Percentiles rank a stretch among this genome's conserved stretches.
Conservation (phyloP, 1,284 basidiomycete genomes). For the Tylopilus sp. region DNA sequence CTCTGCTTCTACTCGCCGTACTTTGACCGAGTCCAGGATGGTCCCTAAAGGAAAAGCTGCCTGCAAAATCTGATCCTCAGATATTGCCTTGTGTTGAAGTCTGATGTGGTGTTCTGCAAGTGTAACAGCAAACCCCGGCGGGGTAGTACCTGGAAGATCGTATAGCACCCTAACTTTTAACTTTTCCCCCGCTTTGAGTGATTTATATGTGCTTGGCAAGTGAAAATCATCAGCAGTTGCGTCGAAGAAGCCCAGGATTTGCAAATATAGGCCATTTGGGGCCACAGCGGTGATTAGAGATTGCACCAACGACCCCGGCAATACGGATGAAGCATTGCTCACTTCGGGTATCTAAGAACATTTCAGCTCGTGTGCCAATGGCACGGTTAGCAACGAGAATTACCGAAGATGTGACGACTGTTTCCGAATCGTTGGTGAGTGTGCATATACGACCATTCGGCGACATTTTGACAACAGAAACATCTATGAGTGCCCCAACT, state of each 20-base stretch:
- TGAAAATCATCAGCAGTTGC: constrained; percentile 93
- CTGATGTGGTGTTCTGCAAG: constrained; percentile 79
- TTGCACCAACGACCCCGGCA: constrained; percentile 91
- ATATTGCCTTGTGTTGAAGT: constrained; percentile 53
- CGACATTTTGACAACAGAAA: constrained; percentile 71
- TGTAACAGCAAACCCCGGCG: constrained; percentile 86
- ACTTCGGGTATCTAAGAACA: constrained; percentile 73
- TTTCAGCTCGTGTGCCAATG: constrained; percentile 23
- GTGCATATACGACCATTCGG: constrained; percentile 79
- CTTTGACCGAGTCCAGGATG: constrained; percentile 77
- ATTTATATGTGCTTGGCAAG: constrained; percentile 63
- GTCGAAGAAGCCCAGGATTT: constrained; percentile 94
- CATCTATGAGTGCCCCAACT: constrained; percentile 75
- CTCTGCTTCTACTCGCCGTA: constrained; percentile 82
- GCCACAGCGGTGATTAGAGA: constrained; percentile 87
- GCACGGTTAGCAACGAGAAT: constrained; percentile 36
- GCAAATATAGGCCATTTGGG: constrained; percentile 87
- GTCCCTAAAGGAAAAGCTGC: constrained; percentile 81
- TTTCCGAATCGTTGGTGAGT: constrained; percentile 62
- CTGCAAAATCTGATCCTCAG: constrained; percentile 50
- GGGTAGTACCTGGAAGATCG: constrained; percentile 75
- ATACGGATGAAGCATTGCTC: constrained; percentile 82
- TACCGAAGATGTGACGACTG: constrained; percentile 65
- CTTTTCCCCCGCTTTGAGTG: constrained; percentile 87
- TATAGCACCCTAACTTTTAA: constrained; percentile 92